Conservation (phyloP, 192 early-diverging fungal species). For the Coemansia sp. region DNA sequence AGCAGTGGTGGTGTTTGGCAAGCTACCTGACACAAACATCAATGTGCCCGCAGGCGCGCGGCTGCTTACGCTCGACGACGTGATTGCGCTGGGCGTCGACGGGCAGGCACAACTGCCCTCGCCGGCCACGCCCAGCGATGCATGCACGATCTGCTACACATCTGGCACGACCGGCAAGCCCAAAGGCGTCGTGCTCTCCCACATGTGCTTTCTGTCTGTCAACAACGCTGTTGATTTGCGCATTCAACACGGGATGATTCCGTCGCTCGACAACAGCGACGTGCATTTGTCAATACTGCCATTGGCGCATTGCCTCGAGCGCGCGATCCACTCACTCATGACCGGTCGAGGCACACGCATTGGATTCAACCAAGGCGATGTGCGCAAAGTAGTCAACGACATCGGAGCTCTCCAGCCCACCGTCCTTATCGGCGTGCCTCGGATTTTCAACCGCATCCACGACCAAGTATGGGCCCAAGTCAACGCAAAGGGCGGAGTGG, state of each 20-base stretch:
- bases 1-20: constrained; percentile 58
- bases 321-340: constrained; percentile 68
- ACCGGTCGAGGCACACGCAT: constrained; percentile 63
- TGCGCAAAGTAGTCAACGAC: constrained; percentile 70
- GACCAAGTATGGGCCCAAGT: constrained; percentile 86
- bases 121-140: constrained; percentile 16
- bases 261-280: constrained; percentile 56
- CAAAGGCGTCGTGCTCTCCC: constrained; percentile 88
- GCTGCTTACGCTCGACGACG: constrained; percentile 65
- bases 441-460: constrained; percentile 87
- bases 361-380: constrained; percentile 59
- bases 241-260: constrained; percentile 25
- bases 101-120: constrained; percentile 60
- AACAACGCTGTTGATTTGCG: constrained; percentile 11
- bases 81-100: constrained; percentile 54
- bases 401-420: constrained; percentile 72
- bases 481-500: constrained; percentile 74
- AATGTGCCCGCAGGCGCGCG: constrained; percentile 36
- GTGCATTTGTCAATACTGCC: constrained; percentile 77
- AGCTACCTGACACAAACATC: constrained; percentile 18
- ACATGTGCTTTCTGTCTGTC: constrained; percentile 79
- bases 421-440: constrained; percentile 77
- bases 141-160: constrained; percentile 81
- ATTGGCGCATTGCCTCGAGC: constrained; percentile 86
- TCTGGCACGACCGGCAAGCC: constrained; percentile 90